These are phyloP conservation scores for Lithohypha guttulata DNA, from an alignment of 2,329 filamentous ascomycete species.

Conservation along the genomic window DNA sequence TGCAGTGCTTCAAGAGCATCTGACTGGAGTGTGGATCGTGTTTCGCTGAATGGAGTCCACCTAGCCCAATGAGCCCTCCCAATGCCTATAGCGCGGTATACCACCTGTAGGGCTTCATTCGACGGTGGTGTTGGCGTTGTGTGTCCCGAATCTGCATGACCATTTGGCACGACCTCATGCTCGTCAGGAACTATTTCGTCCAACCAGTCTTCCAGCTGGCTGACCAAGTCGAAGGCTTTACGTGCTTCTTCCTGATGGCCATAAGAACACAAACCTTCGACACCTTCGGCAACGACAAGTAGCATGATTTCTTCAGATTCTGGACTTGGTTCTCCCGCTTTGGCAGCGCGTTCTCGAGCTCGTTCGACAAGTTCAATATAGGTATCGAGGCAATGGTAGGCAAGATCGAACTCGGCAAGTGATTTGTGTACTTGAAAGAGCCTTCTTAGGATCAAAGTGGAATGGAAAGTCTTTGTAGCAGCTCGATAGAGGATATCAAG, in stretches of 20 bases:
- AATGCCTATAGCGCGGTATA: conserved; percentile 63
- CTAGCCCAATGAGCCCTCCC: conserved; percentile 80
- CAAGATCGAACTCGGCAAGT: conserved; percentile 82
- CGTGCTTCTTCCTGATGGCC: conserved; percentile 64
- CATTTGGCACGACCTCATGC: conserved; percentile 16
- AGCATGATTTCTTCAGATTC: conserved; percentile 71
- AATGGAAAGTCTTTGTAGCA: conserved; percentile 90
- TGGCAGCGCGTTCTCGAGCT: conserved; percentile 72
- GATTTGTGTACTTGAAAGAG: conserved; percentile 81
- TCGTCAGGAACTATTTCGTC: conserved; percentile 43
- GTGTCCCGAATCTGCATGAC: conserved; percentile 6
- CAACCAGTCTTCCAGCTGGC: conserved; percentile 65
- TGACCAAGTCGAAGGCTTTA: conserved; percentile 61
- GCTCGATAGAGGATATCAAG: conserved; percentile 81
- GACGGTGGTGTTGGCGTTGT: conserved; percentile 3
- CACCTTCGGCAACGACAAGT: conserved; percentile 66
- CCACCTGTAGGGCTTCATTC: conserved; percentile 16
- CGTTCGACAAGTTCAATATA: conserved; percentile 82
- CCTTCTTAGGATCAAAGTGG: conserved; percentile 73
- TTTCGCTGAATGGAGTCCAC: conserved; percentile 63
- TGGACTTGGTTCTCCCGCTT: conserved; percentile 57
- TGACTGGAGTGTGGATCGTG: conserved; percentile 60
- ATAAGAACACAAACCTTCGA: conserved; percentile 72
- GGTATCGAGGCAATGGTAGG: conserved; percentile 80
- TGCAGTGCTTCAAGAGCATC: conserved; percentile 68